Evolutionary conservation across 2,329 filamentous ascomycete species (phyloP), one percentile per base, ranked within the genome.

Genomic region (Dissoconium aciculare): DNA sequence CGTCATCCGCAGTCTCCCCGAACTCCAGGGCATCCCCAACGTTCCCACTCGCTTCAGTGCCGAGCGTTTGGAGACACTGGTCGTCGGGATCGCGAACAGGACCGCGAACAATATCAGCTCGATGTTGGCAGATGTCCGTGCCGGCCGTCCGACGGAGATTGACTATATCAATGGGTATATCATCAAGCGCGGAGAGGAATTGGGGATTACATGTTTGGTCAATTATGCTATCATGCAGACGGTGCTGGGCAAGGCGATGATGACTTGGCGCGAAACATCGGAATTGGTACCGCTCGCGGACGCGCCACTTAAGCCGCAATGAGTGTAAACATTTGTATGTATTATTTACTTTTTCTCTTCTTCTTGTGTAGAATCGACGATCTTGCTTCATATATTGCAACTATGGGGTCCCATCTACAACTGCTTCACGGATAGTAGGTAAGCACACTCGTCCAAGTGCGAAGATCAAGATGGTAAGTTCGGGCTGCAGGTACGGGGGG

Each of bases 161-260:
- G 71, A 85, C 27, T 92, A 77, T 47, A 69, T 87, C 43, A 94
- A 91, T 51, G 87, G 85, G 1, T 98, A 87, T 58, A 78, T 98
- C 36, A 65, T 91, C 17, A 66, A 62, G 30, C 68, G 77, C 24
- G 89, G 79, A 0, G 66, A 70, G 44, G 69, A 80, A 50, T 46
- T 85, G 37, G 80, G 81, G 2, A 61, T 93, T n/a, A 62, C 69
- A 30, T 74, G 74, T 45, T 69, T 72, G 8, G 62, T 76, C 38
- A 89, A 92, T 50, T 74, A 75, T 44, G 67, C 80, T 62, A 60
- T 91, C 25, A 60, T 78, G 52, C 63, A 74, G 31, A 57, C 84
- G 57, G 74, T 94, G 28, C 73, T 78, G 48, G 79, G 73, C 14
- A 87, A 79, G 59, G 58, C 66, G 26, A 50, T 54, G 23, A 56